Percentiles rank a stretch among this genome's conserved stretches.
These are phyloP conservation scores for Fusarium aywerte DNA, from an alignment of 2,329 filamentous ascomycete genomes.

Conservation along the genomic window DNA sequence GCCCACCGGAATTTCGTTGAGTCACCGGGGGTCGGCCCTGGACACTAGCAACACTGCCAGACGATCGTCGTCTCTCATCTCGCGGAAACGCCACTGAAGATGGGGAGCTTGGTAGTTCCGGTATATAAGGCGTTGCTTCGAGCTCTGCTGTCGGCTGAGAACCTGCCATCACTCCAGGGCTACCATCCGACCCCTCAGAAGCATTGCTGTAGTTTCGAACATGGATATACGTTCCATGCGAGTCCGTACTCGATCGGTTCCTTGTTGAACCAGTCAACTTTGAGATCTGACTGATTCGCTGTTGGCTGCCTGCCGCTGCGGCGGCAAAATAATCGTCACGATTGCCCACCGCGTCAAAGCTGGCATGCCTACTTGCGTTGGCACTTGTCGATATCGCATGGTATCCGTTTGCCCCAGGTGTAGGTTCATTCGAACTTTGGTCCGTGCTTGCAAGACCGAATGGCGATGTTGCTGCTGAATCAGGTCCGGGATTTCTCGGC, in stretches of 20 bases:
- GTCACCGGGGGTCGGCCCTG: slow-evolving; percentile 40
- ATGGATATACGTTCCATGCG: slow-evolving; percentile 52
- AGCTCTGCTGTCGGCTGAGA: slow-evolving; percentile 49
- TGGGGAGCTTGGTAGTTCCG: slow-evolving; percentile 52
- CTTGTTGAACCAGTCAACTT: slow-evolving; percentile 38
- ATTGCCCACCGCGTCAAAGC: slow-evolving; percentile 45
- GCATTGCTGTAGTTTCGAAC: slow-evolving; percentile 57
- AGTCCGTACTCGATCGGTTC: slow-evolving; percentile 53
- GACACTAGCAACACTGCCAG: slow-evolving; percentile 35
- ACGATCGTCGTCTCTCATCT: slow-evolving; percentile 46
- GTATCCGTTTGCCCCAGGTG: slow-evolving; percentile 43
- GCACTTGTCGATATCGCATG: slow-evolving; percentile 40
- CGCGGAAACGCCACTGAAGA: slow-evolving; percentile 32
- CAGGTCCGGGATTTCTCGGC: slow-evolving; percentile 41
- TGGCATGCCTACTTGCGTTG: slow-evolving; percentile 45
- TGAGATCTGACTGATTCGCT: slow-evolving; percentile 38
- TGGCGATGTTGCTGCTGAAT: slow-evolving; percentile 34
- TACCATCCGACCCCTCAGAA: slow-evolving; percentile 55
- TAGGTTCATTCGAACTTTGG: slow-evolving; percentile 47
- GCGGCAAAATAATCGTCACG: slow-evolving; percentile 48
- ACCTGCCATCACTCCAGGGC: slow-evolving; percentile 42
- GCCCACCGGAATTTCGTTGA: slow-evolving; percentile 46
- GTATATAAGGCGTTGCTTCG: slow-evolving; percentile 49
- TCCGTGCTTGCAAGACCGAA: slow-evolving; percentile 38
- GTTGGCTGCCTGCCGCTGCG: slow-evolving; percentile 3